phyloP scores from a whole-genome alignment of 2,329 filamentous ascomycete genomes.

The Fusarium transvaalense region DNA sequence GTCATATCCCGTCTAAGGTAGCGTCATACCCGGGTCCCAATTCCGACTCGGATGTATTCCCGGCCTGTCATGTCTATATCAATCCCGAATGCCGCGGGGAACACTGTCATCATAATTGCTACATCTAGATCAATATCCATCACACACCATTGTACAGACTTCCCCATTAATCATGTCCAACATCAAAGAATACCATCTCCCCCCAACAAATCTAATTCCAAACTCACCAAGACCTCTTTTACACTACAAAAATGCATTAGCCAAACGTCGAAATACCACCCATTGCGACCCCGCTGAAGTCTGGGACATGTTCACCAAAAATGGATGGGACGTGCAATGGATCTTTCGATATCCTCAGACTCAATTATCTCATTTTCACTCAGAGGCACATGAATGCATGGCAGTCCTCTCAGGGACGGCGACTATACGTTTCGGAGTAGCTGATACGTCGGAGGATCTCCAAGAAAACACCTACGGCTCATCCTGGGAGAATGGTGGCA shows the following conservation, averaged over 20 bases:
- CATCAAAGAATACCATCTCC: constrained; percentile 56
- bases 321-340: constrained; percentile 68
- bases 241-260: constrained; percentile 58
- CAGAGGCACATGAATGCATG: constrained; percentile 68
- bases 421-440: constrained; percentile 67
- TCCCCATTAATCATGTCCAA: constrained; percentile 24
- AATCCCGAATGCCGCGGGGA: not conserved
- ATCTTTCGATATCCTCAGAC: constrained; percentile 68
- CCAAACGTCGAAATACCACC: not conserved
- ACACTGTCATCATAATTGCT: not conserved
- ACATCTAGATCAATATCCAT: not conserved
- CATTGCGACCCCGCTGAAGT: constrained; percentile 55
- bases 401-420: constrained; percentile 65
- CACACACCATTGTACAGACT: too few species aligned
- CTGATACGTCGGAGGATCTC: constrained; percentile 58
- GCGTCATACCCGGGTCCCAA: constrained; percentile 1
- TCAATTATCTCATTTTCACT: constrained; percentile 69
- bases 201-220: constrained; percentile 60
- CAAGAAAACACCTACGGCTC: constrained; percentile 56
- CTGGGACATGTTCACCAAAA: constrained; percentile 56
- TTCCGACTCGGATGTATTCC: constrained; percentile 29
- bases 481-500: constrained; percentile 60
- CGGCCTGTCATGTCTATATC: not conserved
- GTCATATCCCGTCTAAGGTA: not conserved
- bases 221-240: constrained; percentile 66